Evolutionary conservation across 306 rosid genomes (phyloP).

Genomic region (Dryas octopetala): DNA sequence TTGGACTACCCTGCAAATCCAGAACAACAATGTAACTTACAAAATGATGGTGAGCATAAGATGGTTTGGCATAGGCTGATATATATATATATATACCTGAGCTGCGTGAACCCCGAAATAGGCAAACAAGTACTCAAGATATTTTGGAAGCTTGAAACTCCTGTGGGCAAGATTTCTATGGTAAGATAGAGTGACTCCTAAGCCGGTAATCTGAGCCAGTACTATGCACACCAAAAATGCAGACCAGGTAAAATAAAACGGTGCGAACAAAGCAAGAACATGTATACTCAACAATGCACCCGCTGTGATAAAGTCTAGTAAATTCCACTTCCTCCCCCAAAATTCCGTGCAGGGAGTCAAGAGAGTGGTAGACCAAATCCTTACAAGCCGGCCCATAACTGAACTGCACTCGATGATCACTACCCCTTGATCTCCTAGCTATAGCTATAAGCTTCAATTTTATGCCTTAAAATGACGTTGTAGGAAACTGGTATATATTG

Average conservation of each 20-base stretch:
- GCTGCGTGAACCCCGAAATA: conserved; percentile 72
- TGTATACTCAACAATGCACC: conserved; percentile 60
- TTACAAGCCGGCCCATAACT: too few species aligned
- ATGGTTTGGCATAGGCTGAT: not conserved
- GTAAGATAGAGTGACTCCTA: conserved; percentile 70
- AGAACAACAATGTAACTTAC: not conserved
- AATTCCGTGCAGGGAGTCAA: not conserved
- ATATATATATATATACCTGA: conserved; percentile 42
- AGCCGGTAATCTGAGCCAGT: conserved; percentile 60
- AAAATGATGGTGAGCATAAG: too few species aligned
- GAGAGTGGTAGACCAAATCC: too few species aligned
- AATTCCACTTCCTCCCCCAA: conserved; percentile 64
- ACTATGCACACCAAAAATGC: conserved; percentile 57
- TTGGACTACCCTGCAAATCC: conserved; percentile 69
- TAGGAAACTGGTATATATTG: too few species aligned
- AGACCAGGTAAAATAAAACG: conserved; percentile 61
- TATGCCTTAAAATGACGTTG: too few species aligned
- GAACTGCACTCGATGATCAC: too few species aligned
- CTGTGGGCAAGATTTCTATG: conserved; percentile 52
- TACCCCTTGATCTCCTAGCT: too few species aligned
- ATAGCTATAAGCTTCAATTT: too few species aligned
- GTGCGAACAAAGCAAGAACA: conserved; percentile 56
- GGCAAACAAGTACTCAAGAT: conserved; percentile 76
- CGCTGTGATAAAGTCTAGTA: conserved; percentile 52
- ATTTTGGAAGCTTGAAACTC: conserved; percentile 58